Evolutionary conservation across 192 early-diverging fungal species (phyloP), one percentile per base, ranked within the genome.

Genomic region (Podila minutissima): DNA sequence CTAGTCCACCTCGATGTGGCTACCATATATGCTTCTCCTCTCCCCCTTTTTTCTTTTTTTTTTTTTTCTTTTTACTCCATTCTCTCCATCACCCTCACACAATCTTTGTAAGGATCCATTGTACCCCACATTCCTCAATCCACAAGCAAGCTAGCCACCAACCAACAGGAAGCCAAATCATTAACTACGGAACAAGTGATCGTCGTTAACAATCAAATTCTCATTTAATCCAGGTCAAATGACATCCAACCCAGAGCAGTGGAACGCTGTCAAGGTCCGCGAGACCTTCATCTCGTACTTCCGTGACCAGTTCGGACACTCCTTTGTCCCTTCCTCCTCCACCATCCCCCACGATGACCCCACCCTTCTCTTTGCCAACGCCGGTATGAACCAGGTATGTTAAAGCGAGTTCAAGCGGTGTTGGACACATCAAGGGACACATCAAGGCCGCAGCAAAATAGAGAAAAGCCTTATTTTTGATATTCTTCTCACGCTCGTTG

Each of bases 271-370:
- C 50, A 91, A 88, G 62, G 95, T 97, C 59, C 93, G 97, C 69
- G 85, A 91, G 37, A 94, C 95, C 60, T 99, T 97, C 83, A 91
- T 97, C 85, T 89, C 92, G 66, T 97, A 88, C 82, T 99, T 96
- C 85, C 77, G 77, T n/a, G 88, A 93, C 64, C 67, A 89, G 65
- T 83, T 92, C 66, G 88, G 79, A 15, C 96, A 97, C 71, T 84
- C 84, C 24, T 91, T 93, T 76, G 91, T 95, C 31, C 89, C 91
- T 38, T 97, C 95, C n/a, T 97, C 96, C 29, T 84, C 96, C 2
- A 97, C 97, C 2, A 91, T 99, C 70, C 97, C 97, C 32, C 93
- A 95, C 78, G 95, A 96, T 76, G 97, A 99, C 71, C 97, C 97
- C 59, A 98, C 97, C 15, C 88, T 98, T 37, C 88, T 99, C 64